A percentile compares a stretch with the other conserved stretches of the same genome.
Evolutionary conservation across 805 yeast species (phyloP).

Genomic region (Pichia phayaonensis): DNA sequence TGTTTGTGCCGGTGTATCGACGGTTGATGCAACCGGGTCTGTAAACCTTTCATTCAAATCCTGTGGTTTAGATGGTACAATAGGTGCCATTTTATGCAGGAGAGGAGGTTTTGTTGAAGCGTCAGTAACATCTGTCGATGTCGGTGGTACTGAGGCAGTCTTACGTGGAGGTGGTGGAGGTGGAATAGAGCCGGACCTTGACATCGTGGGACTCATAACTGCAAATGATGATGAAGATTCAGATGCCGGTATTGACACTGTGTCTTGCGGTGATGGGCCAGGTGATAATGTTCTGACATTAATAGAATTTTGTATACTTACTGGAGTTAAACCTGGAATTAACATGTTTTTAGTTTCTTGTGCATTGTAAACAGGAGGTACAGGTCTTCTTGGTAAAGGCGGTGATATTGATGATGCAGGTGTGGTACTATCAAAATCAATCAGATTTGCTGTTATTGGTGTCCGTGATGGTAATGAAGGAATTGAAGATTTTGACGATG

Average conservation of each 20-base stretch:
- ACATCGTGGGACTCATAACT: slow-evolving; percentile 27
- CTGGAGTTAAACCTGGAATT: slow-evolving; percentile 19
- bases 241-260: not conserved
- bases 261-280: not conserved
- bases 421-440: slow-evolving; percentile 17
- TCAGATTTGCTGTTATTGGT: slow-evolving; percentile 11
- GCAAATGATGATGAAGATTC: not conserved
- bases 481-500: slow-evolving; percentile 6
- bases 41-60: slow-evolving; percentile 14
- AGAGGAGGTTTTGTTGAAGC: not conserved
- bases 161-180: slow-evolving; percentile 28
- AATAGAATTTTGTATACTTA: slow-evolving; percentile 11
- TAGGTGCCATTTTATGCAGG: slow-evolving; percentile 22
- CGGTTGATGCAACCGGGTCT: not conserved
- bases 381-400: slow-evolving; percentile 14
- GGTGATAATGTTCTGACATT: not conserved
- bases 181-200: slow-evolving; percentile 20
- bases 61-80: slow-evolving; percentile 28
- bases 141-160: not conserved
- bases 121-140: not conserved
- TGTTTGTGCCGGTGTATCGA: not conserved
- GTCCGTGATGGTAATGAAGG: slow-evolving; percentile 13
- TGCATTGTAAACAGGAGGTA: slow-evolving; percentile 21
- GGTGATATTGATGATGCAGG: slow-evolving; percentile 12
- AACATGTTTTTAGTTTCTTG: slow-evolving; percentile 16